phyloP scores from a whole-genome alignment of 1,139 yeast species.

The Protomyces pachydermus region DNA sequence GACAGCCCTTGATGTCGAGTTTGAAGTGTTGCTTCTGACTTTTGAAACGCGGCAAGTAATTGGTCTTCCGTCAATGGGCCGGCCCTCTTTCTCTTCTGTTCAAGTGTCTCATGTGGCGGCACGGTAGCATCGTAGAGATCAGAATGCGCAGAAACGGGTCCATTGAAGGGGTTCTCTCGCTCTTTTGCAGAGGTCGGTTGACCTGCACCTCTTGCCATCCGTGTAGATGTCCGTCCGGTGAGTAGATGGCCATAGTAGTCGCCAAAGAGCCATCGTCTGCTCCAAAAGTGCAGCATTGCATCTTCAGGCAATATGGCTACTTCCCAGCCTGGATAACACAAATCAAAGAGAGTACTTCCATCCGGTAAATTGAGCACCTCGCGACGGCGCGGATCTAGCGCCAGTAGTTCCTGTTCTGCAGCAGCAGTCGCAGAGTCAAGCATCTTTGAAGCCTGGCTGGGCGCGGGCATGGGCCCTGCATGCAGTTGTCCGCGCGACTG shows the following conservation, averaged over 20 bases:
- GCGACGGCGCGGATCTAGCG: not conserved
- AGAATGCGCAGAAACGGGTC: not conserved
- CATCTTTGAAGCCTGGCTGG: not conserved
- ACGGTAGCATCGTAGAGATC: not conserved
- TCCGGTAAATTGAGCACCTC: slow-evolving; percentile 17
- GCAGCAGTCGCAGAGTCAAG: not conserved
- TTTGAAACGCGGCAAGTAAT: not conserved
- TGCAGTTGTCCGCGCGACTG: not conserved
- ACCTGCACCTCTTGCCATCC: not conserved
- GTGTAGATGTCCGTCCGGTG: slow-evolving; percentile 3
- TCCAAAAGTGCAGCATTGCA: slow-evolving; percentile 8
- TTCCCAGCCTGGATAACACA: slow-evolving; percentile 26
- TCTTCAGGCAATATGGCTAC: slow-evolving; percentile 9
- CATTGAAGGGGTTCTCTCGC: not conserved
- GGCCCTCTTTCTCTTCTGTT: not conserved
- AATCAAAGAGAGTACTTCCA: slow-evolving; percentile 11
- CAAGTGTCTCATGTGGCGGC: not conserved
- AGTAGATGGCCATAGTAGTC: slow-evolving; percentile 22
- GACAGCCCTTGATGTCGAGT: no score
- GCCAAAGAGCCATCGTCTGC: slow-evolving; percentile 12
- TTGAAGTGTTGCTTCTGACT: not conserved
- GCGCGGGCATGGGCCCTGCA: not conserved
- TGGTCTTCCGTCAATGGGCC: not conserved
- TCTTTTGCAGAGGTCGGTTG: not conserved
- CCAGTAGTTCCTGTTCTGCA: not conserved